These are phyloP conservation scores for Ogataea nakhonphanomensis DNA, from an alignment of 805 yeast species.

Conservation along the genomic window DNA sequence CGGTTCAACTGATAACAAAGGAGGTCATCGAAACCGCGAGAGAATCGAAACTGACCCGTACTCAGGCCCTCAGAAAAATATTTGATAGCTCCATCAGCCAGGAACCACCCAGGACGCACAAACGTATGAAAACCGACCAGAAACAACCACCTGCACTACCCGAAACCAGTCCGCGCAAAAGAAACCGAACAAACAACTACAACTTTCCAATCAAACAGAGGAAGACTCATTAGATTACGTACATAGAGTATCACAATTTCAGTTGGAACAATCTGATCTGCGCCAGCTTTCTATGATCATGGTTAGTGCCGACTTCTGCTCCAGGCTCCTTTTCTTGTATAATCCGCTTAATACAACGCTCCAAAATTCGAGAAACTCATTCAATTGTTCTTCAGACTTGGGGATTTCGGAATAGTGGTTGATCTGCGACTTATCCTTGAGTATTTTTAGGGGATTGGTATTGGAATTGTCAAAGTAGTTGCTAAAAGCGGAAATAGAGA, in stretches of 20 bases:
- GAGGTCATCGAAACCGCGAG: slow-evolving; percentile 1
- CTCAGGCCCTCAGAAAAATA: slow-evolving; percentile 3
- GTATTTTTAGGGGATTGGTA: slow-evolving; percentile 19
- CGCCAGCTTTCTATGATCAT: slow-evolving; percentile 20
- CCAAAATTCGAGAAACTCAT: slow-evolving; percentile 53
- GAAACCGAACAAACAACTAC: slow-evolving; percentile 3
- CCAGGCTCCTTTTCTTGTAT: slow-evolving; percentile 36
- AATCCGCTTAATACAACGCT: slow-evolving; percentile 38
- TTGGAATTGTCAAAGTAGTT: slow-evolving; percentile 37
- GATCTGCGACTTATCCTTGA: slow-evolving; percentile 21
- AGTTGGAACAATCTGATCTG: neutral
- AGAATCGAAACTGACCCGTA: neutral
- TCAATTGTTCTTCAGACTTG: slow-evolving; percentile 25
- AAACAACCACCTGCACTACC: neutral
- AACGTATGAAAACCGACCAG: neutral
- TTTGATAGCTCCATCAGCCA: neutral
- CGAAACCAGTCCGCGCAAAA: slow-evolving; percentile 6
- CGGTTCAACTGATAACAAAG: slow-evolving; percentile 7
- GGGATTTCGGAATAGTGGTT: slow-evolving; percentile 29
- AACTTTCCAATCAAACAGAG: slow-evolving; percentile 13
- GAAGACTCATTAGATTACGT: neutral
- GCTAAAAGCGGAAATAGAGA: slow-evolving; percentile 56
- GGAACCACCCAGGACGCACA: neutral
- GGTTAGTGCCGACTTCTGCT: slow-evolving; percentile 33
- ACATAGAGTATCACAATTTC: neutral